Percentiles rank a stretch among this genome's conserved stretches.
These are phyloP conservation scores for Metarhizium rileyi DNA, from an alignment of 2,329 filamentous ascomycete species.

Conservation along the genomic window DNA sequence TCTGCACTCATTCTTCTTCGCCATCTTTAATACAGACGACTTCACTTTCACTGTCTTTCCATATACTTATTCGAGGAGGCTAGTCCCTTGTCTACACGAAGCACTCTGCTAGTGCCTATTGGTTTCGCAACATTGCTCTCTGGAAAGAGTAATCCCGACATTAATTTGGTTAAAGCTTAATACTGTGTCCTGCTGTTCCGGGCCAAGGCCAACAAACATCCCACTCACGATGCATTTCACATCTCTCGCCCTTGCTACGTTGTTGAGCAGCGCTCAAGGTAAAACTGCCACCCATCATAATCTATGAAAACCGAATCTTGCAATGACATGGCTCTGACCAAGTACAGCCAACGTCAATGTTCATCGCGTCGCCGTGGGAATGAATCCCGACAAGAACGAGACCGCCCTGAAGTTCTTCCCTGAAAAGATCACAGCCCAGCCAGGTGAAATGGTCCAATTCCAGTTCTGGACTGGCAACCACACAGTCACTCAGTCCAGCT, in stretches of 20 bases:
- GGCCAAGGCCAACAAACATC: not conserved
- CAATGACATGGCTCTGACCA: not conserved
- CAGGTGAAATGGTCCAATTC: slow-evolving; percentile 57
- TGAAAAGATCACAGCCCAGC: slow-evolving; percentile 51
- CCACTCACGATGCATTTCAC: slow-evolving; percentile 42
- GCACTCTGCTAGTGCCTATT: not conserved
- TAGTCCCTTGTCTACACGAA: slow-evolving; percentile 30
- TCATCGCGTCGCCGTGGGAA: slow-evolving; percentile 57
- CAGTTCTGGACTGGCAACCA: slow-evolving; percentile 62
- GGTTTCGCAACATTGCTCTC: not conserved
- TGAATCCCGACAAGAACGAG: slow-evolving; percentile 37
- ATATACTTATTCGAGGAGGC: slow-evolving; percentile 22
- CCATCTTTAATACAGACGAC: not conserved
- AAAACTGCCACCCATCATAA: slow-evolving; percentile 11
- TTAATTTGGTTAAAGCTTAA: not conserved
- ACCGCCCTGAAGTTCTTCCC: slow-evolving; percentile 52
- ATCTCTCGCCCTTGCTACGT: slow-evolving; percentile 34
- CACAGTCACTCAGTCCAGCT: slow-evolving; percentile 69
- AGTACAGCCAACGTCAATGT: slow-evolving; percentile 31
- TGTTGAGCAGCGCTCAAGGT: slow-evolving; percentile 39
- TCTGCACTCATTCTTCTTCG: not conserved
- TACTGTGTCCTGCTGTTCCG: not conserved
- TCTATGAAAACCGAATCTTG: not conserved
- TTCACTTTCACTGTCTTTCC: not conserved
- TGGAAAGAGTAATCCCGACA: slow-evolving; percentile 5